Percentiles rank a stretch among this genome's conserved stretches.
Conservation (phyloP, 306 rosid genomes). For the Quercus agrifolia region DNA sequence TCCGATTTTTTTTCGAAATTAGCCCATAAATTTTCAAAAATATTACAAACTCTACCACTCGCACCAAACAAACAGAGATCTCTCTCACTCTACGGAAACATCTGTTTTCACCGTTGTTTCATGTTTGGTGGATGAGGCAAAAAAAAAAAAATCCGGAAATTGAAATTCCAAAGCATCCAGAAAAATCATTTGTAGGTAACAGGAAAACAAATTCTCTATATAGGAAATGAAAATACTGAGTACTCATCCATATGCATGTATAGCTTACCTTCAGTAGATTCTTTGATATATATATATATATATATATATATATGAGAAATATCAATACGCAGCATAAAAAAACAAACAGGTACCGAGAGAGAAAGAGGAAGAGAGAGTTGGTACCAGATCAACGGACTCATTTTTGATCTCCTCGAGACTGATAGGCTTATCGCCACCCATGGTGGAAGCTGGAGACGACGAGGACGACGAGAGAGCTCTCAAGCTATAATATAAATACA, state of each 20-base stretch:
- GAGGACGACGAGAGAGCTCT: not conserved
- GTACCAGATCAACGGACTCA: conserved; percentile 90
- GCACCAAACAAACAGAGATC: not conserved
- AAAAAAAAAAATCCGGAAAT: not conserved
- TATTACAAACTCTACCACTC: not conserved
- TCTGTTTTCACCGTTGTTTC: not conserved
- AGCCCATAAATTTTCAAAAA: not conserved
- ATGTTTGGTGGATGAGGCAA: not conserved
- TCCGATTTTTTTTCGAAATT: not conserved
- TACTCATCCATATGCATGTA: not conserved
- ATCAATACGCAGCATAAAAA: not conserved
- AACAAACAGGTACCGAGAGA: not conserved
- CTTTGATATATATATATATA: not conserved
- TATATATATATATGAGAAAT: not conserved
- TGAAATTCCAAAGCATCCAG: not conserved
- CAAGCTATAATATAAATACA: not conserved
- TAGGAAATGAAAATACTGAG: not conserved
- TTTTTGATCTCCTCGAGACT: conserved; percentile 88
- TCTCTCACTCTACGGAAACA: not conserved
- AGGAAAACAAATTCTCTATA: no score
- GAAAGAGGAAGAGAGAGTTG: not conserved
- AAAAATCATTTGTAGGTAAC: no score
- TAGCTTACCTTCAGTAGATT: not conserved
- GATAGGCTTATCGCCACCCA: conserved; percentile 59
- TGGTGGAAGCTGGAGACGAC: conserved; percentile 6